These are phyloP conservation scores for Sedum album DNA, from an alignment of 164 flowering plant species.

Conservation along the genomic window DNA sequence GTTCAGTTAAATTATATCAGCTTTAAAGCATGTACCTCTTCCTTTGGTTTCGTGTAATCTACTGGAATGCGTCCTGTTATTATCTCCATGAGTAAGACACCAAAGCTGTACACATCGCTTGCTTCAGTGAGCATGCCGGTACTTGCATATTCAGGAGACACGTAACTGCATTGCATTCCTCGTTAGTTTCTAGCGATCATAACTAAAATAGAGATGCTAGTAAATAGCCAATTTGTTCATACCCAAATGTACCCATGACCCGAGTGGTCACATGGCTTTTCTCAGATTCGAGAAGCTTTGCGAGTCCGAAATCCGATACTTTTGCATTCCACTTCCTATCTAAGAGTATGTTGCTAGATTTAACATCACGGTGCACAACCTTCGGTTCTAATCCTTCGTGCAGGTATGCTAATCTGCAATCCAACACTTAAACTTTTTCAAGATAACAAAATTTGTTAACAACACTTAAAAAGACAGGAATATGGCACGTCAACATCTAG, in stretches of 20 bases:
- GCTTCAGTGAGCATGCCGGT: slow-evolving; percentile 88
- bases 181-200: background rate
- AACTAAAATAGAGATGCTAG: background rate
- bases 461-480: background rate
- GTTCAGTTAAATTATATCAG: background rate
- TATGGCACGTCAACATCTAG: background rate
- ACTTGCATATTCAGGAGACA: slow-evolving; percentile 92
- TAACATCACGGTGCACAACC: slow-evolving; percentile 94
- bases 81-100: slow-evolving; percentile 84
- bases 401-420: slow-evolving; percentile 73
- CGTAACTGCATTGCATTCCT: background rate
- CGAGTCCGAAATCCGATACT: slow-evolving; percentile 89
- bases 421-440: background rate
- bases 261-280: slow-evolving; percentile 81
- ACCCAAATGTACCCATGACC: slow-evolving; percentile 96
- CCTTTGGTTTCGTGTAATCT: slow-evolving; percentile 67
- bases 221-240: slow-evolving; percentile 10
- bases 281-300: slow-evolving; percentile 74
- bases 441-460: background rate
- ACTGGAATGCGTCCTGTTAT: slow-evolving; percentile 82
- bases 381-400: slow-evolving; percentile 95
- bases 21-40: slow-evolving; percentile 44
- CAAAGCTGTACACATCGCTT: slow-evolving; percentile 88
- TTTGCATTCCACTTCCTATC: slow-evolving; percentile 75
- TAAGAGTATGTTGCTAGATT: slow-evolving; percentile 82